phyloP scores from a whole-genome alignment of 257 asterid species.

The Pogostemon cablin region DNA sequence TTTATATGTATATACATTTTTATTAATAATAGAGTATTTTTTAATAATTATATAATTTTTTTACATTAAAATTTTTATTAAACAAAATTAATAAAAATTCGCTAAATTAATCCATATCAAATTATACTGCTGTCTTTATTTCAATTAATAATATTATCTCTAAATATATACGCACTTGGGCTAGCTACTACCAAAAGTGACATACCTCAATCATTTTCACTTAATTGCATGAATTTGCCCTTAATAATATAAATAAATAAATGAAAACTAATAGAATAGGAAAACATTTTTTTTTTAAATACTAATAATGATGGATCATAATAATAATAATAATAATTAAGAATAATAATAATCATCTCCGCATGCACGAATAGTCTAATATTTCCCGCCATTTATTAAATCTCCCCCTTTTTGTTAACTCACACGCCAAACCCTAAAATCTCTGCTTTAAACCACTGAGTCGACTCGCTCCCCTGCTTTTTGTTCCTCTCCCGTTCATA shows the following conservation, averaged over 20 bases:
- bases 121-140: too few relatives aligned
- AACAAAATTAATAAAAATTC: too few relatives aligned
- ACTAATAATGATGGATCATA: background rate
- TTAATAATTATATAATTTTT: too few relatives aligned
- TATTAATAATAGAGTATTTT: too few relatives aligned
- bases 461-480: constrained; percentile 36
- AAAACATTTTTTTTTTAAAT: background rate
- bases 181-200: constrained; percentile 17
- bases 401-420: background rate
- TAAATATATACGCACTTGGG: background rate
- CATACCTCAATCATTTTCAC: constrained; percentile 15
- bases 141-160: too few relatives aligned
- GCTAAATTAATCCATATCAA: too few relatives aligned
- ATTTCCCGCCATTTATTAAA: constrained; percentile 51
- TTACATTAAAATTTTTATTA: too few relatives aligned
- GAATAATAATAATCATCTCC: constrained; percentile 8
- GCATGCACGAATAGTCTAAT: constrained; percentile 34
- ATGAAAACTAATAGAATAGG: too few relatives aligned
- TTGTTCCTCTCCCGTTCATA: constrained; percentile 19
- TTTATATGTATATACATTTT: too few relatives aligned
- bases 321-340: background rate
- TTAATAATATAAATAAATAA: too few relatives aligned
- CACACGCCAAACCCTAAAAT: background rate
- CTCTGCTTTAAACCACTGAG: constrained; percentile 31
- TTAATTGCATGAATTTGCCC: background rate